Conservation (phyloP, 495 filamentous ascomycete genomes). For the Tuber calosporum region DNA sequence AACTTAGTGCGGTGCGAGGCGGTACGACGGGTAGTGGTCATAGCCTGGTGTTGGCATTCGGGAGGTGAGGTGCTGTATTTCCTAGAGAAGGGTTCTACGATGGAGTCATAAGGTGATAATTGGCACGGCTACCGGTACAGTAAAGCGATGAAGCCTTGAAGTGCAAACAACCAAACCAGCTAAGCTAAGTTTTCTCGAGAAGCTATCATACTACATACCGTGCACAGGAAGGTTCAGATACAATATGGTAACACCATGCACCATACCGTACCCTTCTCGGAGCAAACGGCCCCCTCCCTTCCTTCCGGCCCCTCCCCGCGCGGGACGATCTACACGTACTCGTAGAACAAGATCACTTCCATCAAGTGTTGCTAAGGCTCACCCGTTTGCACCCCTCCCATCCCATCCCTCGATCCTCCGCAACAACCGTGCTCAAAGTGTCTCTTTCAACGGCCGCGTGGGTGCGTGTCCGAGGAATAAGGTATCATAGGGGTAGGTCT, state of each 20-base stretch:
- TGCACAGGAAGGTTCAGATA: not conserved
- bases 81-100: not conserved
- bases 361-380: not conserved
- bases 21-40: not conserved
- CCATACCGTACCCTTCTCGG: not conserved
- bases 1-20: not conserved
- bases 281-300: not conserved
- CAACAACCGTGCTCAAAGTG: not conserved
- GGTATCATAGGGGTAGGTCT: not conserved
- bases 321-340: not conserved
- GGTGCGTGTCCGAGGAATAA: not conserved
- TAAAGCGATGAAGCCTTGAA: not conserved
- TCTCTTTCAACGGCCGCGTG: not conserved
- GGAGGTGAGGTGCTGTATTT: not conserved
- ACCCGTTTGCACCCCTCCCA: not conserved
- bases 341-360: not conserved
- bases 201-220: not conserved
- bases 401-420: too few species aligned
- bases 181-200: not conserved
- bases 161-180: not conserved
- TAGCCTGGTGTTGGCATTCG: not conserved
- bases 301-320: not conserved
- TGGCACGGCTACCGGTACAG: not conserved
- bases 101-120: not conserved
- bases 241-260: not conserved